Evolutionary conservation across 108 stramenopile species (phyloP), one percentile per base, ranked within the genome.

Genomic region (Conticribra guillardii): DNA sequence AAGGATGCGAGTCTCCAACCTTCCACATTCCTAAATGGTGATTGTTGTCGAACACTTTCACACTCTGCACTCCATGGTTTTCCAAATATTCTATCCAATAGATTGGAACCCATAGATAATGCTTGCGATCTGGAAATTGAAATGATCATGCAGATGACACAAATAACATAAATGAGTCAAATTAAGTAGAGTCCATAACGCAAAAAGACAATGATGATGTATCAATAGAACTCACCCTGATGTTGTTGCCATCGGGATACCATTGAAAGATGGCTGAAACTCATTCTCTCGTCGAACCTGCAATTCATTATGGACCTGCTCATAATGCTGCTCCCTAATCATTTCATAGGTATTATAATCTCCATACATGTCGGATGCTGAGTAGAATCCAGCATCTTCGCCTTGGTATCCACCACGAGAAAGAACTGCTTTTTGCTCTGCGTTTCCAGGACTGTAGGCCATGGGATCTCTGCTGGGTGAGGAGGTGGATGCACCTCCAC

Each of bases 1-100:
- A 96, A 91, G 9, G 91, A 89, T 2, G 92, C 89, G 24, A 93
- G 79, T 52, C 80, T 79, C 94, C 94, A 96, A 8, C 91, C 91
- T 23, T 85, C 62, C 26, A 90, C 77, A 52, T 93, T 81, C 19
- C 90, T 86, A 49, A 75, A 93, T 2, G 89, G 88, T 4, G 94
- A 93, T 49, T 82, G 73, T 32, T 87, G 77, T 19, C 89, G 81
- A 56, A 91, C 84, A 53, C 82, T 84, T 56, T 84, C 83, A 63
- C 90, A 92, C 57, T 84, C 82, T 17, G 78, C 84, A 11, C 53
- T 74, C 93, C 90, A 94, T 33, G 86, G 78, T 57, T 76, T 69
- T 28, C 93, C 93, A 66, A 89, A 94, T 29, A 92, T 84, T 67
- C 64, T 88, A 60, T 91, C 83, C 28, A 94, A 54, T 32, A 94